Base-by-base conservation (phyloP, 1,139 yeast genomes). In the Sugiyamaella castrensis region DNA sequence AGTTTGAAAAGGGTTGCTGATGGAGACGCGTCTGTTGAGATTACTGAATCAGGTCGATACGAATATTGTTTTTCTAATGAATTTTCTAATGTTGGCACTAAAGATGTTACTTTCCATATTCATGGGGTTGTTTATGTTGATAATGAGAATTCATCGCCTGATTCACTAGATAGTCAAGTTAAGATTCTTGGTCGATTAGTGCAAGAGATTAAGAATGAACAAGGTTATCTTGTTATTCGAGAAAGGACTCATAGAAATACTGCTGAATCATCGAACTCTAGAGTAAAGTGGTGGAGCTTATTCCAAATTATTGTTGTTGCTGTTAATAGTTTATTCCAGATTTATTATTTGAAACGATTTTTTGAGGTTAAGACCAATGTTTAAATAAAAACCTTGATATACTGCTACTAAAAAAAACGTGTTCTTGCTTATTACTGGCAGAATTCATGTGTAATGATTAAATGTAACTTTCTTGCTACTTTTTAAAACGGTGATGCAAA, bases 181-280 rank as follows among this genome's bases (percentile, higher is more conserved):
- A 81, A 82, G 67, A 80, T 82, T 67, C 75, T 92, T 63, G 73
- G 82, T 57, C 87, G 86, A 57, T 75, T 87, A 61, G 84, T 95
- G 41, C 81, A 81, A 59, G 96, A 88, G 62, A 89, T 92, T 55
- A 86, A 85, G 71, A 94, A 91, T 59, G 98, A 92, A 72, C 74
- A 72, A 53, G 81, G 88, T 58, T 92, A 92, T 72, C 84, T 92
- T 63, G 95, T 89, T 43, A 89, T 92, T 54, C 84, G 98, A 71
- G 98, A 92, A 72, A 84, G 98, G 72, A 87, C 95, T 31, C 98
- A 92, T 71, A 86, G 98, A 78, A 92, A 92, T 72, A 92, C 98
- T 13, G 98, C 98, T 7, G 98, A 92, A 72, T 85, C 95, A 28
- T 92, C 98, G 46, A 92, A 92, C 71, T 84, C 95, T 50, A 82